These are phyloP conservation scores for Endothia cerciana DNA, from an alignment of 2,329 filamentous ascomycete genomes.

Conservation along the genomic window DNA sequence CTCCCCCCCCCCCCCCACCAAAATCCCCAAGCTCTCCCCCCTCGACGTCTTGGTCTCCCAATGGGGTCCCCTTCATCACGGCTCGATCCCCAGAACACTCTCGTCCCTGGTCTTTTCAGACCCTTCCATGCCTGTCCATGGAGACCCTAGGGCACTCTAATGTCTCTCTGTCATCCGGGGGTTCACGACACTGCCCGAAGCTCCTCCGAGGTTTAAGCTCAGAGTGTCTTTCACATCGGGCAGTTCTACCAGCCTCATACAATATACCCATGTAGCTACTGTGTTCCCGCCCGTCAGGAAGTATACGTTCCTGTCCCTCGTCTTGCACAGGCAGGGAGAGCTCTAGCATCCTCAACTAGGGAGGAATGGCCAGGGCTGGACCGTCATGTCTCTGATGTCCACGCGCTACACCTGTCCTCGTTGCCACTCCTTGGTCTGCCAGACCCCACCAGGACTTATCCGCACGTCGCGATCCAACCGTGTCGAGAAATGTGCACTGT, in stretches of 20 bases:
- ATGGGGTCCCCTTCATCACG: neutral
- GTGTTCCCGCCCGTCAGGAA: neutral
- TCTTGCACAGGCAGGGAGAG: conserved; percentile 25
- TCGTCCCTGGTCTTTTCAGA: neutral
- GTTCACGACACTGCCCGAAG: neutral
- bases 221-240: neutral
- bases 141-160: neutral
- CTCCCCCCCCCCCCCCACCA: neutral
- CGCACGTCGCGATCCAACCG: conserved; percentile 25
- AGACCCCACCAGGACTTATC: conserved; percentile 27
- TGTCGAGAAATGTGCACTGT: conserved; percentile 28
- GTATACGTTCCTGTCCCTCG: conserved; percentile 14
- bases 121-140: neutral
- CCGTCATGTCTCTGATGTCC: conserved; percentile 26
- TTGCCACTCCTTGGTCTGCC: conserved; percentile 21
- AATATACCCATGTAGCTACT: neutral
- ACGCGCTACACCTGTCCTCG: conserved; percentile 23
- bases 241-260: neutral
- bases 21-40: neutral
- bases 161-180: neutral
- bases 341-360: conserved; percentile 20
- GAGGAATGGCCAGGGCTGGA: conserved; percentile 22
- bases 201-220: neutral
- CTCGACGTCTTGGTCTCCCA: too few relatives aligned
- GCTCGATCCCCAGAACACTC: too few relatives aligned